Evolutionary conservation across 73 alveolate genomes (phyloP), one percentile per base, ranked within the genome.

Genomic region (Breviolum minutum): DNA sequence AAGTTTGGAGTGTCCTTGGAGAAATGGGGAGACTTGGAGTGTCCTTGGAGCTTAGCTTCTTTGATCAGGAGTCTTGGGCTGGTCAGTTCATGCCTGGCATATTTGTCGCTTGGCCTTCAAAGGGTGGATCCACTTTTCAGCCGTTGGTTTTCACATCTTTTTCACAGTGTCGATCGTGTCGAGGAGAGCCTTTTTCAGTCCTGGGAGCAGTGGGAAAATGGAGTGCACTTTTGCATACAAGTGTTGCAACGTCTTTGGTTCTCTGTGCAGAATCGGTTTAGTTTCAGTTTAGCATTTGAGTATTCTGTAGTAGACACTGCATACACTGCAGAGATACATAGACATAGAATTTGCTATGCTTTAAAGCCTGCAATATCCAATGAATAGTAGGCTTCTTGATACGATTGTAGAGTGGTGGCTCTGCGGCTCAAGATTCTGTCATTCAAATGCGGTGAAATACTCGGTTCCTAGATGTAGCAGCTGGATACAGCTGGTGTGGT

Each of bases 11-110:
- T n/a, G n/a, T n/a, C 29, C 80, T 70, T 70, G 29, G 8, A 70
- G 29, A 26, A 9, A 17, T 16, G 27, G 27, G 32, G 27, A 70
- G 30, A 70, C 7, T 70, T 70, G 32, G 30, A 70, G 27, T 70
- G 81, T 71, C 29, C 26, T 20, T 10, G 9, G 66, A 17, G 0
- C 20, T 0, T 30, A 26, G 30, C 29, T 6, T 64, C 66, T 79
- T 32, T 7, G 29, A 71, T 71, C 40, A 79, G 87, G 87, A 79
- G 27, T 32, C 16, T 26, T 79, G 87, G 87, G 87, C 87, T 79
- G 87, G 87, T 8, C 60, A 26, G 87, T 32, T 63, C 66, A 27
- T 29, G 66, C 87, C 87, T 7, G 2, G 66, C 87, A 8, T 32
- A 6, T 79, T 79, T 79, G 87, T 32, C 60, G 48, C 87, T 32